Conservation (phyloP, 2,329 filamentous ascomycete species). For the Neospermospora avenae region DNA sequence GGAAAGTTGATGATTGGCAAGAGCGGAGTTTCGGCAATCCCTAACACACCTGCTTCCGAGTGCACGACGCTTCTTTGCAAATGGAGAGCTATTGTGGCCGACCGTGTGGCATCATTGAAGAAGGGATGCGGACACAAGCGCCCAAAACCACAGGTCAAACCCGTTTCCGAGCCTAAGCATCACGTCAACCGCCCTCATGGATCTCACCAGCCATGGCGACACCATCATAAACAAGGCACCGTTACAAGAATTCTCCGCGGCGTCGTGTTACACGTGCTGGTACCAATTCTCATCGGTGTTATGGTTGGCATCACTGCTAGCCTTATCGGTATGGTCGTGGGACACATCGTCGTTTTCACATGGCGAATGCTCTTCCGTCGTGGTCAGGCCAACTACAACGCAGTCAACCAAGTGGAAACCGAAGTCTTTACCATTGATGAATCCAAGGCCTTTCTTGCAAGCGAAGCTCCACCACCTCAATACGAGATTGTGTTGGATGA, state of each 20-base stretch:
- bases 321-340: conserved; percentile 63
- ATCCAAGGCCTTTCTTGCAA: conserved; percentile 25
- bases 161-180: conserved; percentile 11
- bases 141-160: conserved; percentile 21
- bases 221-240: conserved; percentile 37
- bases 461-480: conserved; percentile 32
- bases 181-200: conserved; percentile 17
- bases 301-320: conserved; percentile 65
- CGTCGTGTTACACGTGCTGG: conserved; percentile 59
- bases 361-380: conserved; percentile 54
- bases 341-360: conserved; percentile 57
- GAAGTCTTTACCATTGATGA: conserved; percentile 25
- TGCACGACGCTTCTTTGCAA: conserved; percentile 51
- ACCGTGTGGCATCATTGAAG: conserved; percentile 40
- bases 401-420: conserved; percentile 26
- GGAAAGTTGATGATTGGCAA: conserved; percentile 54
- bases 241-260: conserved; percentile 51
- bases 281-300: conserved; percentile 67
- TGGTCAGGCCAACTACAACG: conserved; percentile 27
- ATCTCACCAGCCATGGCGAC: conserved; percentile 30
- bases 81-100: conserved; percentile 49
- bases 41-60: conserved; percentile 31
- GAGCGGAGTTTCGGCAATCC: conserved; percentile 38
- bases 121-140: conserved; percentile 39
- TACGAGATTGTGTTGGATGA: conserved; percentile 28